A percentile compares a stretch with the other conserved stretches of the same genome.
Conservation (phyloP, 352 stramenopile species). For the Globisporangium cystogenes region DNA sequence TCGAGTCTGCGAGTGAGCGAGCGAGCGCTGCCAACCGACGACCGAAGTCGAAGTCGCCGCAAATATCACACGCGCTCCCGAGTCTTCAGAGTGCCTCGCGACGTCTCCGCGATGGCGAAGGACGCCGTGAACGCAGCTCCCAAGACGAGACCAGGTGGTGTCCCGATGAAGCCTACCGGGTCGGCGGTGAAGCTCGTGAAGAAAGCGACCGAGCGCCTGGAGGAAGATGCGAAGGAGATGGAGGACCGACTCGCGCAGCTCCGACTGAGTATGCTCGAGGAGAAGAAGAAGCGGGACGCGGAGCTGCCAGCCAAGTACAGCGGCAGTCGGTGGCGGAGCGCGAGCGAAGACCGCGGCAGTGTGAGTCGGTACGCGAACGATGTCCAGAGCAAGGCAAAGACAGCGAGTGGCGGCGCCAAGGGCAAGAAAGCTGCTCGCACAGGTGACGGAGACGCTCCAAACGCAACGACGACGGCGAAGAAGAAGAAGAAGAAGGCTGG, state of each 20-base stretch:
- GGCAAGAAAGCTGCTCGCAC: background rate
- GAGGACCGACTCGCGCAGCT: constrained; percentile 56
- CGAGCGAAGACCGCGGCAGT: constrained; percentile 64
- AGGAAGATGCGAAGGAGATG: constrained; percentile 71
- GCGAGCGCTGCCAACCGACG: too few species aligned
- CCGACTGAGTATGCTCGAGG: constrained; percentile 49
- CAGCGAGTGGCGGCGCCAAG: background rate
- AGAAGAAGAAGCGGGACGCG: constrained; percentile 55
- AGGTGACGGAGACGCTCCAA: background rate
- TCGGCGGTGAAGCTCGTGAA: constrained; percentile 12
- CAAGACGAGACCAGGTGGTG: background rate
- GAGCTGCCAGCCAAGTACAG: constrained; percentile 52
- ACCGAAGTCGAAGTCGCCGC: too few species aligned
- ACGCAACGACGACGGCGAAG: constrained; percentile 1
- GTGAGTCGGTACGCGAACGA: constrained; percentile 68
- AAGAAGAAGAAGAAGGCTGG: constrained; percentile 17
- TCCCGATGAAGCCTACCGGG: background rate
- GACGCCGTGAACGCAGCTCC: constrained; percentile 2
- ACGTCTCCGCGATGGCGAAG: constrained; percentile 10
- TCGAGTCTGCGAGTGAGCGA: too few species aligned
- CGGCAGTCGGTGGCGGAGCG: constrained; percentile 70
- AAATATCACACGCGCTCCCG: too few species aligned
- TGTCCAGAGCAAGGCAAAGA: constrained; percentile 33
- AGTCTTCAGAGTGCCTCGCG: too few species aligned
- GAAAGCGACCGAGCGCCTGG: constrained; percentile 48